phyloP scores from a whole-genome alignment of 2,329 filamentous ascomycete species.

The Ascochyta clinopodiicola region DNA sequence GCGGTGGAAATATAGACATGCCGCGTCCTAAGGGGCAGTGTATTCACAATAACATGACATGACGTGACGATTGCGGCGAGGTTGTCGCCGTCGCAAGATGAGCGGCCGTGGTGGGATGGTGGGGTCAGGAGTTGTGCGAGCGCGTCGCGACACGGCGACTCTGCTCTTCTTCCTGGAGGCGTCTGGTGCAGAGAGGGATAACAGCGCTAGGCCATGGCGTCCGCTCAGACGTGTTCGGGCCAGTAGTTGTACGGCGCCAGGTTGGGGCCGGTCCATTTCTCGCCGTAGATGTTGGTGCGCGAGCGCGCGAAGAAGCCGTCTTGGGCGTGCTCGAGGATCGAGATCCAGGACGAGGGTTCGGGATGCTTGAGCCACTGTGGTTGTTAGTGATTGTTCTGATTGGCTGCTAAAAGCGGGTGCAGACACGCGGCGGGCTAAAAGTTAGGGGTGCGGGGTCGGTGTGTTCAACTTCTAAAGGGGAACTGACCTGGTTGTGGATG shows the following conservation, averaged over 20 bases:
- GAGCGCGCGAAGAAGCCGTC: constrained; percentile 61
- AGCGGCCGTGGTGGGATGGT: background rate
- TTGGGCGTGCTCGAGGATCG: constrained; percentile 60
- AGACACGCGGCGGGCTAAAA: background rate
- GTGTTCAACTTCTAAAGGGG: background rate
- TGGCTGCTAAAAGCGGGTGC: constrained; percentile 12
- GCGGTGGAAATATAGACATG: no score
- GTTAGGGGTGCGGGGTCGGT: background rate
- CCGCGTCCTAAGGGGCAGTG: no score
- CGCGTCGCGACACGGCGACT: constrained; percentile 5
- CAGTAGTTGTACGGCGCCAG: constrained; percentile 58
- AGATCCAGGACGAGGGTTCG: constrained; percentile 63
- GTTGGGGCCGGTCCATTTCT: constrained; percentile 59
- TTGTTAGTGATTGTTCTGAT: constrained; percentile 31
- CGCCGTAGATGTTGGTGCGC: constrained; percentile 60
- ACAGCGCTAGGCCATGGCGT: background rate
- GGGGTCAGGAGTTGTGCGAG: background rate
- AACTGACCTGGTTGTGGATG: constrained; percentile 62
- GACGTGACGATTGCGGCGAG: no score
- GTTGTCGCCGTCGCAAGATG: background rate
- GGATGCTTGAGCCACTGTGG: constrained; percentile 61
- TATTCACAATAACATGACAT: no score
- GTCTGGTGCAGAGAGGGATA: background rate
- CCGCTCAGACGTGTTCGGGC: constrained; percentile 56
- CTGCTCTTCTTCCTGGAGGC: background rate